phyloP scores from a whole-genome alignment of 1,284 basidiomycete genomes.

The Boletus sp. region DNA sequence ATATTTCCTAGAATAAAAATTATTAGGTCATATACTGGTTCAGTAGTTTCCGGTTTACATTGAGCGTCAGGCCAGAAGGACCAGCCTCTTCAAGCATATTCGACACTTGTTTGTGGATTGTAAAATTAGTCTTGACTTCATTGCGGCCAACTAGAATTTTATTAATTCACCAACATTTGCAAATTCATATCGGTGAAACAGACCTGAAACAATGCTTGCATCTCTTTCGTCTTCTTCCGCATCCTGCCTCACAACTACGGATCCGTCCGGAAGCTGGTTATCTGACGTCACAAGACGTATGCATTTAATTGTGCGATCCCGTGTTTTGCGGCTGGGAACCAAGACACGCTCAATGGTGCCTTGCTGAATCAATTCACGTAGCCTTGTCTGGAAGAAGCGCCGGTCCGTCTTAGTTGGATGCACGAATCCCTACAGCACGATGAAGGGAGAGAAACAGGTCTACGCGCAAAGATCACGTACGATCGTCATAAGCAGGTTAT shows the following conservation, averaged over 20 bases:
- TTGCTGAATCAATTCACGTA: slow-evolving; percentile 65
- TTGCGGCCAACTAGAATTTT: slow-evolving; percentile 17
- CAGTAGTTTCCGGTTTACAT: slow-evolving; percentile 40
- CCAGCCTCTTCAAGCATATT: slow-evolving; percentile 65
- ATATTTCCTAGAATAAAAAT: slow-evolving; percentile 54
- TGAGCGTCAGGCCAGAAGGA: slow-evolving; percentile 63
- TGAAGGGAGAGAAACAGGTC: slow-evolving; percentile 8
- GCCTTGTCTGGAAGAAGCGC: slow-evolving; percentile 69
- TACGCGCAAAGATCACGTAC: slow-evolving; percentile 47
- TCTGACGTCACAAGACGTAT: slow-evolving; percentile 51
- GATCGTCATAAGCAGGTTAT: slow-evolving; percentile 65
- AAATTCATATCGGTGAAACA: slow-evolving; percentile 1
- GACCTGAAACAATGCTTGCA: slow-evolving; percentile 19
- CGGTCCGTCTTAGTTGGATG: slow-evolving; percentile 70
- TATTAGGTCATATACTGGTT: slow-evolving; percentile 12
- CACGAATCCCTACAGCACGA: slow-evolving; percentile 54
- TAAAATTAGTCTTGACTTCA: slow-evolving; percentile 54
- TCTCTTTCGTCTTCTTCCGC: slow-evolving; percentile 43
- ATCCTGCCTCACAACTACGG: slow-evolving; percentile 32
- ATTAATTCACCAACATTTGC: not conserved
- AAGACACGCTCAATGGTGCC: slow-evolving; percentile 70
- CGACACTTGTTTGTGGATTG: slow-evolving; percentile 72
- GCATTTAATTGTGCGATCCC: slow-evolving; percentile 50
- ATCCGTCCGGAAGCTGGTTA: slow-evolving; percentile 33
- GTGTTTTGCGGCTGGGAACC: slow-evolving; percentile 51